Conservation (phyloP, 2,329 filamentous ascomycete genomes). For the Arachnomyces sp. region DNA sequence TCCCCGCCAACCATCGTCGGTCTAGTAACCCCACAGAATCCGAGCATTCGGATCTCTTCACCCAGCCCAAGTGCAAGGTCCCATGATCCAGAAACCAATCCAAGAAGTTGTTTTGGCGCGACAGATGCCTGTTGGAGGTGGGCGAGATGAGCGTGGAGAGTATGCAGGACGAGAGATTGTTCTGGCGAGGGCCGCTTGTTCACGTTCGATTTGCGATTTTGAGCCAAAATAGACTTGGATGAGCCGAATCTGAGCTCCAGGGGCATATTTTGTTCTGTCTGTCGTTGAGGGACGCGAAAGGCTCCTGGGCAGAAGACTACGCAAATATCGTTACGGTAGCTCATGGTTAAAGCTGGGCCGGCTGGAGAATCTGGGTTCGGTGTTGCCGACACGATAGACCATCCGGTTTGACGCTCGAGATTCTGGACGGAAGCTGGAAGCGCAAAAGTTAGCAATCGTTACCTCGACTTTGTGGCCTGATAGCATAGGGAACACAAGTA, state of each 20-base stretch:
- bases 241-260: slow-evolving; percentile 27
- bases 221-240: slow-evolving; percentile 15
- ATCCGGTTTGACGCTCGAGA: slow-evolving; percentile 37
- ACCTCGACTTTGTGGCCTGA: neutral
- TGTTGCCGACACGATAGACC: slow-evolving; percentile 35
- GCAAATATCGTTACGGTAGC: slow-evolving; percentile 34
- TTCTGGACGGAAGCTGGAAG: slow-evolving; percentile 29
- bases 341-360: slow-evolving; percentile 33
- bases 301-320: slow-evolving; percentile 35
- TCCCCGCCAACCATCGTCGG: slow-evolving; percentile 22
- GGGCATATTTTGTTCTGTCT: slow-evolving; percentile 17
- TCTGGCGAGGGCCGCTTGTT: slow-evolving; percentile 26
- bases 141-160: slow-evolving; percentile 31
- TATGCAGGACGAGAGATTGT: slow-evolving; percentile 34
- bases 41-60: slow-evolving; percentile 38
- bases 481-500: slow-evolving; percentile 1
- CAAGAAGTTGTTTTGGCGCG: slow-evolving; percentile 32
- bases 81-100: slow-evolving; percentile 37
- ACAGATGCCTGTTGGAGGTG: slow-evolving; percentile 28
- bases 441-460: slow-evolving; percentile 6
- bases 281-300: slow-evolving; percentile 22
- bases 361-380: slow-evolving; percentile 17
- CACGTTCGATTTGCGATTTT: neutral
- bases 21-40: slow-evolving; percentile 38
- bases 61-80: slow-evolving; percentile 31